phyloP scores from a whole-genome alignment of 2,329 filamentous ascomycete species.

The Chrysosphaeria jannelii region DNA sequence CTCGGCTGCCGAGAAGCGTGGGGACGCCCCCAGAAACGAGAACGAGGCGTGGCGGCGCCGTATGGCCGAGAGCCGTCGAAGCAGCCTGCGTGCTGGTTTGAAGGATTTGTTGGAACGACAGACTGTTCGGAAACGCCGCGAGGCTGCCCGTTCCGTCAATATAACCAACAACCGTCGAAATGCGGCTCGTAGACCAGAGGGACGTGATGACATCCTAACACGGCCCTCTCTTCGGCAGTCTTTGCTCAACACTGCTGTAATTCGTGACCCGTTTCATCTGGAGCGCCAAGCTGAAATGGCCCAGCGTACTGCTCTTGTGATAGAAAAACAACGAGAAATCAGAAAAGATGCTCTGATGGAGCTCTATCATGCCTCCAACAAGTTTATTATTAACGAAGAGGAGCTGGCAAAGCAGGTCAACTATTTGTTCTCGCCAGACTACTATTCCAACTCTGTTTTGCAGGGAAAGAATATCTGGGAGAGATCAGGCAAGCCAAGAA shows the following conservation, averaged over 20 bases:
- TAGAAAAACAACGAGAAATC: slow-evolving; percentile 21
- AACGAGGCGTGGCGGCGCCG: slow-evolving; percentile 32
- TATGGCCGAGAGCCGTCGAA: slow-evolving; percentile 41
- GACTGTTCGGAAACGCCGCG: slow-evolving; percentile 7
- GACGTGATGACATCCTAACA: slow-evolving; percentile 50
- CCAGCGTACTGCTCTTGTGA: slow-evolving; percentile 12
- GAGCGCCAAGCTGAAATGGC: slow-evolving; percentile 16
- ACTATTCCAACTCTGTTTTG: no score
- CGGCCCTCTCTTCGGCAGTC: slow-evolving; percentile 29
- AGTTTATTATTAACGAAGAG: slow-evolving; percentile 59
- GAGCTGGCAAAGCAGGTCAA: slow-evolving; percentile 50
- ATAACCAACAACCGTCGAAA: slow-evolving; percentile 18
- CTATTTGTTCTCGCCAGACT: slow-evolving; percentile 37
- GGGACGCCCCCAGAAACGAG: slow-evolving; percentile 10
- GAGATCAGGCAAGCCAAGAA: no score
- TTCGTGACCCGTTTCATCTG: slow-evolving; percentile 32
- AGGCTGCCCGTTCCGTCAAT: slow-evolving; percentile 6
- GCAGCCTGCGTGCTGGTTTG: slow-evolving; percentile 43
- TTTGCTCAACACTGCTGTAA: slow-evolving; percentile 18
- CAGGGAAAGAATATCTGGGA: no score
- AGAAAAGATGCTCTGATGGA: slow-evolving; percentile 48
- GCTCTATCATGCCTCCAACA: slow-evolving; percentile 64
- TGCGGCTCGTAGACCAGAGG: slow-evolving; percentile 30
- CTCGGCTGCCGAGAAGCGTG: slow-evolving; percentile 13
- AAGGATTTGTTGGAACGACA: slow-evolving; percentile 32